Evolutionary conservation across 495 filamentous ascomycete genomes (phyloP).

Genomic region (Podospora sp.): DNA sequence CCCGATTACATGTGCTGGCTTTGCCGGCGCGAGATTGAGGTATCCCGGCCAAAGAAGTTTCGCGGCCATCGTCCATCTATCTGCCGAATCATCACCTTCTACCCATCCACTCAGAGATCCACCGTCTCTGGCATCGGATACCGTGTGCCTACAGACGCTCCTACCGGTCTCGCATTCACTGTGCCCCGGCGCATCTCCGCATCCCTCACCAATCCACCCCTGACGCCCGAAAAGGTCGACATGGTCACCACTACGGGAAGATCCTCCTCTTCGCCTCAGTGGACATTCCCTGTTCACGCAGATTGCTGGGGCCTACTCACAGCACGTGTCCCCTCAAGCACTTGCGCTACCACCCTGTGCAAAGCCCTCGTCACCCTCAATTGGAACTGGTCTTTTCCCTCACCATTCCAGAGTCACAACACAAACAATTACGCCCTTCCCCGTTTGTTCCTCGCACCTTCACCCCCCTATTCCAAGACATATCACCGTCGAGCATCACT

Average conservation of each 20-base stretch:
- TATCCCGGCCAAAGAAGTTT: background rate
- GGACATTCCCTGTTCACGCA: slow-evolving; percentile 28
- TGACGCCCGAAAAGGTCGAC: background rate
- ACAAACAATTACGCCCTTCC: background rate
- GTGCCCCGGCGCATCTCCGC: background rate
- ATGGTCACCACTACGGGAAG: background rate
- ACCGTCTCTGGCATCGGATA: slow-evolving; percentile 13
- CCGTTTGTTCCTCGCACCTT: background rate
- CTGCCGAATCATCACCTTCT: slow-evolving; percentile 14
- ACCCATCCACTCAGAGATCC: background rate
- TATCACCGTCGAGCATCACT: slow-evolving; percentile 1
- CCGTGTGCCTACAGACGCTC: background rate
- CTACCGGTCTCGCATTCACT: slow-evolving; percentile 8
- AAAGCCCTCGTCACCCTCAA: slow-evolving; percentile 23
- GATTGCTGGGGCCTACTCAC: slow-evolving; percentile 27
- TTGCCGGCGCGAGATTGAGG: slow-evolving; percentile 23
- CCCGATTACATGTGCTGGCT: slow-evolving; percentile 25
- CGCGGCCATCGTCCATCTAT: slow-evolving; percentile 1
- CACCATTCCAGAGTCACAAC: background rate
- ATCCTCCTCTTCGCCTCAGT: slow-evolving; percentile 10
- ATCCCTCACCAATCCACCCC: background rate
- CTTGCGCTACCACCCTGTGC: slow-evolving; percentile 18
- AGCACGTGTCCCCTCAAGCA: background rate
- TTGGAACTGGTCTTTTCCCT: slow-evolving; percentile 18
- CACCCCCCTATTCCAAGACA: background rate